phyloP scores from a whole-genome alignment of 257 asterid genomes.

The Solanum pinnatisectum region DNA sequence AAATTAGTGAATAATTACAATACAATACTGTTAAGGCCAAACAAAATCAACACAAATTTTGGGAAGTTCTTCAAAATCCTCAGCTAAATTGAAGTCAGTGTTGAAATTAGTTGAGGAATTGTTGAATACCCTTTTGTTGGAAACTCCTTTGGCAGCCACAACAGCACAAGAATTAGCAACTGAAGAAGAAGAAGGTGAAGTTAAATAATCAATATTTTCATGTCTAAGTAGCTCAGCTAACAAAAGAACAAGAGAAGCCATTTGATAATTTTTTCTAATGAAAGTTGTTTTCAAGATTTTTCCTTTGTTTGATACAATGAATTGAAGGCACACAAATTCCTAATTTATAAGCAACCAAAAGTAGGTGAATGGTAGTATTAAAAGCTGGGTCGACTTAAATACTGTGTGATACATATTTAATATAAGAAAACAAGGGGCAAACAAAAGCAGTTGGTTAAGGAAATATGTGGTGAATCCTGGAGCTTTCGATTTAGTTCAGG shows the following conservation, averaged over 20 bases:
- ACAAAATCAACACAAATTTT: slow-evolving; percentile 17
- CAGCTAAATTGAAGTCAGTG: background rate
- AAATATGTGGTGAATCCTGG: background rate
- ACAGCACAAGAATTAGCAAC: background rate
- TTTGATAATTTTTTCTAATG: background rate
- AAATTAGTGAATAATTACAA: background rate
- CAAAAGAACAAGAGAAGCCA: slow-evolving; percentile 65
- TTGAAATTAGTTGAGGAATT: background rate
- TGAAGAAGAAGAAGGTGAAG: background rate
- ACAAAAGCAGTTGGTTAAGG: background rate
- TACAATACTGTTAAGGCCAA: slow-evolving; percentile 8
- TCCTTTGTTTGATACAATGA: background rate
- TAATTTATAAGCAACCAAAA: background rate
- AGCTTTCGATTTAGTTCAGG: background rate
- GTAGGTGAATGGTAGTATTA: background rate
- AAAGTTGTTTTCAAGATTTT: background rate
- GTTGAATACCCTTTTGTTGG: background rate
- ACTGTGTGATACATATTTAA: background rate
- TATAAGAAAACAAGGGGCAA: background rate
- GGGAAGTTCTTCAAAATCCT: slow-evolving; percentile 8
- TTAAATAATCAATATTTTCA: slow-evolving; percentile 25
- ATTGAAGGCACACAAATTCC: background rate
- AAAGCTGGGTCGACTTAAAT: background rate
- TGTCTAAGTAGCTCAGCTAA: slow-evolving; percentile 45
- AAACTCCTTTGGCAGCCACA: background rate